Evolutionary conservation across 306 rosid species (phyloP).

Genomic region (Quercus variabilis): DNA sequence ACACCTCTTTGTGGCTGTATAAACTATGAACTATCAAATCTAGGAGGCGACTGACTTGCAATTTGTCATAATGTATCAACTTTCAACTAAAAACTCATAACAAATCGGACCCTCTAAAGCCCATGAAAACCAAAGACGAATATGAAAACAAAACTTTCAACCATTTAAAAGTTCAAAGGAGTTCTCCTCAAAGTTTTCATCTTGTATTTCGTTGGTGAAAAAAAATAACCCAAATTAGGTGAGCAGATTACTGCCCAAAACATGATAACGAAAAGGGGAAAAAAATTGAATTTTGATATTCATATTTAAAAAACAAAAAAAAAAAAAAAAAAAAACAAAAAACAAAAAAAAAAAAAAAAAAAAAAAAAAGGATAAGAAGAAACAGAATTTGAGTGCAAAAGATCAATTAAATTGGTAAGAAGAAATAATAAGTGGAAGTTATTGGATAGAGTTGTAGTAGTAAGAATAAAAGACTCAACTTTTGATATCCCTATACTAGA

Average conservation of each 20-base stretch:
- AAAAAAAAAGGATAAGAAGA: not conserved
- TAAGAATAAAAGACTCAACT: not conserved
- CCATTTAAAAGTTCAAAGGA: not conserved
- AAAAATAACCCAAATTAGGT: not conserved
- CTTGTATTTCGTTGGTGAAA: not conserved
- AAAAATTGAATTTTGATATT: not conserved
- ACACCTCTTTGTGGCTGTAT: constrained; percentile 90
- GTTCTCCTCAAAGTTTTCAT: too few relatives aligned
- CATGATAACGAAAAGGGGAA: not conserved
- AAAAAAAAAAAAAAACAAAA: too few relatives aligned
- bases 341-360: too few relatives aligned
- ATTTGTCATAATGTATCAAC: constrained; percentile 4
- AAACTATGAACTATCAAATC: constrained; percentile 96
- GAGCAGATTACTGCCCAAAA: not conserved
- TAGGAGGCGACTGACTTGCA: constrained; percentile 80
- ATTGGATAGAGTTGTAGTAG: too few relatives aligned
- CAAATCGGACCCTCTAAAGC: not conserved
- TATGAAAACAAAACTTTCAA: not conserved
- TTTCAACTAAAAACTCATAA: constrained; percentile 1
- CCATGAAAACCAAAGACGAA: not conserved
- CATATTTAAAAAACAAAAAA: too few relatives aligned
- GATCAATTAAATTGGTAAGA: not conserved
- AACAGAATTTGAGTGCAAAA: not conserved
- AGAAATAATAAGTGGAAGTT: not conserved
- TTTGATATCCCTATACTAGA: not conserved